These are phyloP conservation scores for Acacia melanoxylon DNA, from an alignment of 306 rosid genomes.

Conservation along the genomic window DNA sequence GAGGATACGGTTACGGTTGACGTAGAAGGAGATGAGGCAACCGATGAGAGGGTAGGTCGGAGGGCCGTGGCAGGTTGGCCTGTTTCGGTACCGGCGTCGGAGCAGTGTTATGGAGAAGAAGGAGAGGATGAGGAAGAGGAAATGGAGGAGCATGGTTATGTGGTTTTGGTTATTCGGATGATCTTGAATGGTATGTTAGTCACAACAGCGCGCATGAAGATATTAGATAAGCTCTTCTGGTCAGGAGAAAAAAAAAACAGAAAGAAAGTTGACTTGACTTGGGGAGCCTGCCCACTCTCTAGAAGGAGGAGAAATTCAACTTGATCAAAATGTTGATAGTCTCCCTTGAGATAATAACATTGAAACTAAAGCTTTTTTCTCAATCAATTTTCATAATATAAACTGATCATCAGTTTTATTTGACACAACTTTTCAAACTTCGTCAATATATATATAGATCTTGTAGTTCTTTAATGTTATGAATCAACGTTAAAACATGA, in stretches of 20 bases:
- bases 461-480: too few species aligned
- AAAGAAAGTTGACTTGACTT: constrained; percentile 14
- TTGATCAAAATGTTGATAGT: too few species aligned
- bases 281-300: neutral
- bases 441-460: neutral
- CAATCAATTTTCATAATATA: too few species aligned
- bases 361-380: too few species aligned
- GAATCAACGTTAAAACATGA: neutral
- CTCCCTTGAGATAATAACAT: too few species aligned
- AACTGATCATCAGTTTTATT: neutral
- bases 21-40: constrained; percentile 71
- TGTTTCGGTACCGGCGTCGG: constrained; percentile 29
- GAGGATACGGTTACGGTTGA: constrained; percentile 51
- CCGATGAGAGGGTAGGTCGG: constrained; percentile 68
- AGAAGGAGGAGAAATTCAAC: neutral
- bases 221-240: neutral
- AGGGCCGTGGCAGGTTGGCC: constrained; percentile 39
- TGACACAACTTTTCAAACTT: neutral
- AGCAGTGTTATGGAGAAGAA: constrained; percentile 31
- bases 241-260: neutral
- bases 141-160: constrained; percentile 24
- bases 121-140: neutral
- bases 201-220: constrained; percentile 24
- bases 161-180: constrained; percentile 8
- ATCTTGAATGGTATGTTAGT: neutral